Percentiles rank a stretch among this genome's conserved stretches.
phyloP scores from a whole-genome alignment of 225 moss, liverwort and hornwort genomes.

The Sphagnum contortum region DNA sequence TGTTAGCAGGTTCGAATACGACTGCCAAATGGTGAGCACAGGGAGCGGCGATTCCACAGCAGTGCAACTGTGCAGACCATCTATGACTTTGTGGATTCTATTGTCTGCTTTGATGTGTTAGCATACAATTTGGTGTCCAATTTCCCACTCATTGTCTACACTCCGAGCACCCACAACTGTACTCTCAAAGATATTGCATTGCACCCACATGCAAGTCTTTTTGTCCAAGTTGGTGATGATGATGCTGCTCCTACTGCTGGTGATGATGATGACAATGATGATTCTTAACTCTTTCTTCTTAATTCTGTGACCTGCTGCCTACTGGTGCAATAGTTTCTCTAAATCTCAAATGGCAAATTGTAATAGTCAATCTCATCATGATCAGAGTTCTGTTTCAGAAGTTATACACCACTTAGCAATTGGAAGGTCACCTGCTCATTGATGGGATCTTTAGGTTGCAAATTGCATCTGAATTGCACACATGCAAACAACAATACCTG shows the following conservation, averaged over 20 bases:
- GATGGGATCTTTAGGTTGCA: no score
- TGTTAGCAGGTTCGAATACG: conserved; percentile 51
- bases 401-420: neutral
- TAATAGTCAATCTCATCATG: neutral
- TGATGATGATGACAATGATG: neutral
- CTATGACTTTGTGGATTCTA: conserved; percentile 73
- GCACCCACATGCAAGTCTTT: conserved; percentile 53
- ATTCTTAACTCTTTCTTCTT: no score
- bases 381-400: neutral
- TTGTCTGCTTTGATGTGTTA: conserved; percentile 52
- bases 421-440: no score
- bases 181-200: conserved; percentile 63
- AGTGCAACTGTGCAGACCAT: conserved; percentile 45
- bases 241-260: conserved; percentile 1
- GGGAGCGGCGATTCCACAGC: conserved; percentile 53
- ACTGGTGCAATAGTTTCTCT: neutral
- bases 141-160: conserved; percentile 65
- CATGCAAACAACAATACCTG: no score
- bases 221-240: conserved; percentile 55
- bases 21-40: conserved; percentile 65
- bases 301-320: no score
- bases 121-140: conserved; percentile 62
- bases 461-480: no score
- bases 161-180: conserved; percentile 22
- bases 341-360: neutral